A percentile compares a stretch with the other conserved stretches of the same genome.
phyloP scores from a whole-genome alignment of 768 basidiomycete species.

The Mycena filopes region DNA sequence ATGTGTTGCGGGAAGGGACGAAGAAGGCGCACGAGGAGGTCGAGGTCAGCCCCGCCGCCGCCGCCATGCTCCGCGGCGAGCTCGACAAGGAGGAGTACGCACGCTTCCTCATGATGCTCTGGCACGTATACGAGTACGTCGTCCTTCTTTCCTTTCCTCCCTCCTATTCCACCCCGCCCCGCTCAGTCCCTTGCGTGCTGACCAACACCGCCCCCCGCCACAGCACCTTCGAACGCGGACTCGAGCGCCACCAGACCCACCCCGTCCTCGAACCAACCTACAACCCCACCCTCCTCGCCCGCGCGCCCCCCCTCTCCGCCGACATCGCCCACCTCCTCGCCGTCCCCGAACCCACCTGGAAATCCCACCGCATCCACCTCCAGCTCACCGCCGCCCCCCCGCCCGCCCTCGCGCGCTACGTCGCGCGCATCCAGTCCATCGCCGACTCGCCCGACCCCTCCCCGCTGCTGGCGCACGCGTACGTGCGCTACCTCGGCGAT shows the following conservation, averaged over 20 bases:
- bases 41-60: conserved; percentile 67
- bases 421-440: conserved; percentile 62
- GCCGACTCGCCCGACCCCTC: conserved; percentile 56
- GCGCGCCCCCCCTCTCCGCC: conserved; percentile 66
- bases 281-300: conserved; percentile 74
- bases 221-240: conserved; percentile 66
- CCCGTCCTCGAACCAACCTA: conserved; percentile 74
- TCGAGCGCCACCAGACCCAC: conserved; percentile 70
- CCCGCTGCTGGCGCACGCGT: conserved; percentile 78
- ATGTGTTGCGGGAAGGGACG: conserved; percentile 58
- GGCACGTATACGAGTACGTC: conserved; percentile 81
- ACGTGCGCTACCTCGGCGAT: conserved; percentile 87
- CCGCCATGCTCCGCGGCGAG: conserved; percentile 65
- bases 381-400: conserved; percentile 59
- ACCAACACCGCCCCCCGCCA: background rate
- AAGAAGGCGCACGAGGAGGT: conserved; percentile 66
- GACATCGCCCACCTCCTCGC: conserved; percentile 75
- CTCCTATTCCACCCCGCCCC: conserved; percentile 1
- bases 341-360: conserved; percentile 63
- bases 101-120: conserved; percentile 79
- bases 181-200: too few species aligned
- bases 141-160: too few species aligned
- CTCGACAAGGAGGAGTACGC: conserved; percentile 74
- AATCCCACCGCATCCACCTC: conserved; percentile 63
- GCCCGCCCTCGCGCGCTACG: conserved; percentile 60